Evolutionary conservation across 148 eudicot genomes (phyloP), one percentile per base, ranked within the genome.

Genomic region (Linanthus parryae): DNA sequence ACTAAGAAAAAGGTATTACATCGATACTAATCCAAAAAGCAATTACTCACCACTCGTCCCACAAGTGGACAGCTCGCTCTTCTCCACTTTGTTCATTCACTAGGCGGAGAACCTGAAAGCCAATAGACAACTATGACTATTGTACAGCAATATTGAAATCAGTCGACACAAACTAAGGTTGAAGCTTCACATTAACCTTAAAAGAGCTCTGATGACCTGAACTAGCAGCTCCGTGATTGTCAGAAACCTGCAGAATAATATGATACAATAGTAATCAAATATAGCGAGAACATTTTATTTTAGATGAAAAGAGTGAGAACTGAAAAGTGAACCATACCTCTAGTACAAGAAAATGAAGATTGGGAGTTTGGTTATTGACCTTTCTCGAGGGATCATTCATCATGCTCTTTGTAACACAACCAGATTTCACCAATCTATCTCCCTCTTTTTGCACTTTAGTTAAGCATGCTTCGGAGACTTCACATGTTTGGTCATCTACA

Each of bases 11-110:
- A 24, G 12, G 14, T 26, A 42, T 19, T 16, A n/a, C 6, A 28
- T 14, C 15, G 3, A 31, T 44, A 14, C n/a, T n/a, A n/a, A n/a
- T n/a, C n/a, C n/a, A n/a, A n/a, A n/a, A n/a, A n/a, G n/a, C n/a
- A n/a, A 52, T 54, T 44, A 62, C 82, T 54, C 59, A 92, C 99
- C 99, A 92, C 61, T 80, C 95, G 68, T 92, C 99, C 74, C 75
- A 64, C 69, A 92, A 62, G 44, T 80, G 82, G 51, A 88, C 79
- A 35, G 70, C 72, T 33, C 73, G 76, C 62, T 92, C 96, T 68
- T 73, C 76, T 61, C 99, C 96, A 68, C 65, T 73, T 74, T 73
- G 76, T 67, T 92, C 99, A 64, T 82, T 78, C 56, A 92, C 61
- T 65, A 92, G 72, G 28, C 95, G 94, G 49, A 92, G 76, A 58